Evolutionary conservation across 495 filamentous ascomycete genomes (phyloP), one percentile per base, ranked within the genome.

Genomic region (Penicillium taxi): DNA sequence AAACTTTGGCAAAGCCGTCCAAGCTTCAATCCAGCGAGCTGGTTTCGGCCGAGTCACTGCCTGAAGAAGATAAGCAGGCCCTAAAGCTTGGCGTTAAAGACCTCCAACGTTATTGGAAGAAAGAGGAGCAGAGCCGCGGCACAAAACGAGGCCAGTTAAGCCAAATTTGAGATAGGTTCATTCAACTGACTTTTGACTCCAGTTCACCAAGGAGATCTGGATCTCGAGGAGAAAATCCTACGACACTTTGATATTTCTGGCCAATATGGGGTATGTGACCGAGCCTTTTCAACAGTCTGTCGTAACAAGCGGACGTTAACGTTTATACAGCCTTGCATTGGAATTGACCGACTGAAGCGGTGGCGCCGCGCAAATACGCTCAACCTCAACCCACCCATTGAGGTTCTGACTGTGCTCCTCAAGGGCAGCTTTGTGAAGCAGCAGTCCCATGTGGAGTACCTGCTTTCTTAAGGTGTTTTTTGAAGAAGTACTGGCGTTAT

Each of bases 311-410:
- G 22, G 5, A 14, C 34, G 37, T 49, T 59, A 41, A 57, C 35
- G 34, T 36, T 19, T 32, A 14, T 45, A 5, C 53, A 94, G 85
- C 93, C 91, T 1, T 93, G 84, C 52, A 82, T 95, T 35, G 93
- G 93, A 1, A 87, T 93, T 16, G 60, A 77, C 8, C 74, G 93
- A 6, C 48, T 82, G 33, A 84, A 83, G 59, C 82, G 93, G 0
- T 99, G 93, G 93, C 76, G 82, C 49, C 74, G 93, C 7, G 93
- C 93, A 2, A 64, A 94, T 27, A 64, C 62, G 29, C 60, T 99
- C 29, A 81, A 81, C 1, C 61, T 99, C 32, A 73, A 84, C 24
- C 93, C 93, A 0, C 91, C 93, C 1, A 70, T 94, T 21, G 89
- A 96, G 58, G 87, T 96, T n/a, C 67, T 96, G 3, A 82, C 86